A percentile compares a stretch with the other conserved stretches of the same genome.
Evolutionary conservation across 2,329 filamentous ascomycete species (phyloP).

Genomic region (Sarocladium kiliense): DNA sequence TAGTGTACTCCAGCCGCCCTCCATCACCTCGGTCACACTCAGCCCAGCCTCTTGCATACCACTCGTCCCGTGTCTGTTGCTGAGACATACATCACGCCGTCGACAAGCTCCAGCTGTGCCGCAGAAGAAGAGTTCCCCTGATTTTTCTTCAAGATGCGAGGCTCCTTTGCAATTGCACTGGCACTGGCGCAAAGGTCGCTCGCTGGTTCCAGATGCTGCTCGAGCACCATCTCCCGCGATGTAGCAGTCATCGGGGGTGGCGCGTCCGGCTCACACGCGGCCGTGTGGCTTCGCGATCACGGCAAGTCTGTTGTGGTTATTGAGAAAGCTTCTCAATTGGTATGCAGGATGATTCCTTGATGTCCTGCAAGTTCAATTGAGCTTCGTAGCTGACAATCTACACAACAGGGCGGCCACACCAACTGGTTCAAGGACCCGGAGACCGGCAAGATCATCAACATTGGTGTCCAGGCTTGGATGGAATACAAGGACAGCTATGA

Average conservation of each 20-base stretch:
- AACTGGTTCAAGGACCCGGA: constrained; percentile 38
- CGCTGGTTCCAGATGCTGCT: not conserved
- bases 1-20: too few relatives aligned
- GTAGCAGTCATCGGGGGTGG: constrained; percentile 32
- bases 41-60: not conserved
- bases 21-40: too few relatives aligned
- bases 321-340: constrained; percentile 26
- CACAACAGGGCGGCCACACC: constrained; percentile 38
- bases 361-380: too few relatives aligned
- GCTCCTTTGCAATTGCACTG: not conserved
- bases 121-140: not conserved
- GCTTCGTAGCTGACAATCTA: not conserved
- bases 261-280: constrained; percentile 30
- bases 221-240: constrained; percentile 19
- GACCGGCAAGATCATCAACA: constrained; percentile 24
- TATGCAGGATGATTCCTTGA: too few relatives aligned
- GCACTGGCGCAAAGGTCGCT: not conserved
- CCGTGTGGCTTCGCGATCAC: constrained; percentile 30
- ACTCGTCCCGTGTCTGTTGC: not conserved
- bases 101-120: not conserved
- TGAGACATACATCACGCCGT: not conserved
- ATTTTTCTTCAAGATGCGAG: not conserved
- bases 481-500: constrained; percentile 27
- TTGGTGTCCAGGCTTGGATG: constrained; percentile 28
- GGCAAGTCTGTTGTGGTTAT: constrained; percentile 26